Conservation (phyloP, 495 filamentous ascomycete genomes). For the Neurospora sp. region DNA sequence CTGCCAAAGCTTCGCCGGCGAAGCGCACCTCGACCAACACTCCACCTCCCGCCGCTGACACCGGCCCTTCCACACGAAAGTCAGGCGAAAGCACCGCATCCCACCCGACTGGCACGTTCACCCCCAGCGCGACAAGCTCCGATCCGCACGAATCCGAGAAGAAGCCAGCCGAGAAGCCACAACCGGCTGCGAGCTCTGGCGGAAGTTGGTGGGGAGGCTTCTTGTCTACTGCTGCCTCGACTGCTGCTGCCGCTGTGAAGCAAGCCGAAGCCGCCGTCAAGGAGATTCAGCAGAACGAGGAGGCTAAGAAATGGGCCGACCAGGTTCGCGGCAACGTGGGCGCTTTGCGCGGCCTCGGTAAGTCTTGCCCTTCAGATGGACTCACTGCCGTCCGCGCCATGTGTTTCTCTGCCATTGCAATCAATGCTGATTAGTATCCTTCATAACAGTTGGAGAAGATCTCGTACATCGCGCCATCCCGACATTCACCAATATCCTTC, state of each 20-base stretch:
- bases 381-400: background rate
- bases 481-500: constrained; percentile 88
- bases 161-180: constrained; percentile 29
- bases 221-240: constrained; percentile 40
- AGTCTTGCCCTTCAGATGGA: constrained; percentile 9
- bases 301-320: constrained; percentile 90
- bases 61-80: constrained; percentile 43
- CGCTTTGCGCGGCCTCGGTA: constrained; percentile 71
- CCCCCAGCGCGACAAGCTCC: constrained; percentile 40
- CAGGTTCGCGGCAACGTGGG: constrained; percentile 90
- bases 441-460: constrained; percentile 59
- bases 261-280: constrained; percentile 89
- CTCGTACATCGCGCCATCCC: constrained; percentile 81
- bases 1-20: constrained; percentile 41
- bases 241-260: constrained; percentile 73
- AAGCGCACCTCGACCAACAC: constrained; percentile 49
- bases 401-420: background rate
- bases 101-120: constrained; percentile 47
- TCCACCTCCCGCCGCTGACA: constrained; percentile 40
- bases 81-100: constrained; percentile 65
- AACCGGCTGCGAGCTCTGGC: constrained; percentile 18
- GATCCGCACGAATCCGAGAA: constrained; percentile 45
- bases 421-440: constrained; percentile 8
- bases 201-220: constrained; percentile 85
- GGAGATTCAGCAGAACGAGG: constrained; percentile 91